A percentile compares a stretch with the other conserved stretches of the same genome.
Conservation (phyloP, 345 rosid genomes). For the Populus alba region DNA sequence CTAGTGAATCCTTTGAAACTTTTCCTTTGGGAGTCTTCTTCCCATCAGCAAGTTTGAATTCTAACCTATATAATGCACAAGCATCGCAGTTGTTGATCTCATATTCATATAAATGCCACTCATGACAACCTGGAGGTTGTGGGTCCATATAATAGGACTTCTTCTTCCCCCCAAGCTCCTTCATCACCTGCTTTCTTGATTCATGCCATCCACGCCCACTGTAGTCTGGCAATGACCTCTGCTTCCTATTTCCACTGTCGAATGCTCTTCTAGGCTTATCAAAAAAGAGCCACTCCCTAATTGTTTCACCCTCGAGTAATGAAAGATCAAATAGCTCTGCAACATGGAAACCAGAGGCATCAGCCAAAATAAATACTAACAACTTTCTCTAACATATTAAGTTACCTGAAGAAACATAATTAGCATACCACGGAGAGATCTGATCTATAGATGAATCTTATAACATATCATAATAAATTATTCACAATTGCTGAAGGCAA, state of each 20-base stretch:
- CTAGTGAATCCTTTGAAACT: conserved; percentile 55
- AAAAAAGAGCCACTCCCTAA: conserved; percentile 88
- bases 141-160: conserved; percentile 97
- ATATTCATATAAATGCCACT: conserved; percentile 86
- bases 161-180: conserved; percentile 71
- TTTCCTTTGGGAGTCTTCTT: conserved; percentile 73
- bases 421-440: background rate
- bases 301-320: conserved; percentile 61
- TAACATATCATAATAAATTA: background rate
- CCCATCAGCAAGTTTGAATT: conserved; percentile 49
- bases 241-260: conserved; percentile 87
- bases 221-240: conserved; percentile 88
- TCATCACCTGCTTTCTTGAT: conserved; percentile 80
- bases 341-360: conserved; percentile 11
- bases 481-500: background rate
- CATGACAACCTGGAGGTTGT: conserved; percentile 61
- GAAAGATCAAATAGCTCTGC: conserved; percentile 73
- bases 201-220: conserved; percentile 92
- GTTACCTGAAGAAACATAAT: background rate
- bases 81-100: conserved; percentile 49
- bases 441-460: background rate
- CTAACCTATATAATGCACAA: conserved; percentile 65
- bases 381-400: background rate
- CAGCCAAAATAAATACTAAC: conserved; percentile 7
- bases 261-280: conserved; percentile 88